phyloP scores from a whole-genome alignment of 805 yeast species.

The Middelhovenomyces tepae region DNA sequence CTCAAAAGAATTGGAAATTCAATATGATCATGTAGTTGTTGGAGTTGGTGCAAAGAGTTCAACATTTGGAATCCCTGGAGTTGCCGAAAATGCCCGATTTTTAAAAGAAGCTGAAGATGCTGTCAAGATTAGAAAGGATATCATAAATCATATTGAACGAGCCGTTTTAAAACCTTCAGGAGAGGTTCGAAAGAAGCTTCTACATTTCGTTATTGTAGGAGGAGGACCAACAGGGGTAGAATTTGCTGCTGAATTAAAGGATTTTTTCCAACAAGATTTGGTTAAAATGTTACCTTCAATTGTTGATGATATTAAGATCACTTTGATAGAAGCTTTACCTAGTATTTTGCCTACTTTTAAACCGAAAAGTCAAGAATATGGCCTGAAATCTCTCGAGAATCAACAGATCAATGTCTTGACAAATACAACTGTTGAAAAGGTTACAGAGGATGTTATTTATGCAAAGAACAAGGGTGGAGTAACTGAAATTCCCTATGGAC shows the following conservation, averaged over 20 bases:
- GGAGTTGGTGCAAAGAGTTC: conserved; percentile 64
- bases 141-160: conserved; percentile 46
- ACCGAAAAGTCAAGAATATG: conserved; percentile 54
- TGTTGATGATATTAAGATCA: conserved; percentile 55
- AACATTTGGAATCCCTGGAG: conserved; percentile 65
- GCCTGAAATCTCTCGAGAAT: conserved; percentile 52
- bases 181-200: conserved; percentile 50
- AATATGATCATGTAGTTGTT: conserved; percentile 61
- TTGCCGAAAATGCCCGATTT: conserved; percentile 46
- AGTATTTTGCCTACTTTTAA: conserved; percentile 63
- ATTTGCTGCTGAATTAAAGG: conserved; percentile 64
- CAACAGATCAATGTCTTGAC: conserved; percentile 56
- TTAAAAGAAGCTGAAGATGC: conserved; percentile 64
- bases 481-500: conserved; percentile 53
- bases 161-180: conserved; percentile 60
- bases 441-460: conserved; percentile 29
- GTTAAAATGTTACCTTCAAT: conserved; percentile 48
- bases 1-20: conserved; percentile 33
- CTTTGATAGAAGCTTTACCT: conserved; percentile 59
- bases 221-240: conserved; percentile 75
- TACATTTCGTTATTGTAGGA: conserved; percentile 61
- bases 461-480: conserved; percentile 16
- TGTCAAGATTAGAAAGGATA: conserved; percentile 43
- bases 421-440: conserved; percentile 54
- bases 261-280: conserved; percentile 57